Percentiles rank a stretch among this genome's conserved stretches.
Conservation (phyloP, 2,329 filamentous ascomycete species). For the Colletotrichum somersetense region DNA sequence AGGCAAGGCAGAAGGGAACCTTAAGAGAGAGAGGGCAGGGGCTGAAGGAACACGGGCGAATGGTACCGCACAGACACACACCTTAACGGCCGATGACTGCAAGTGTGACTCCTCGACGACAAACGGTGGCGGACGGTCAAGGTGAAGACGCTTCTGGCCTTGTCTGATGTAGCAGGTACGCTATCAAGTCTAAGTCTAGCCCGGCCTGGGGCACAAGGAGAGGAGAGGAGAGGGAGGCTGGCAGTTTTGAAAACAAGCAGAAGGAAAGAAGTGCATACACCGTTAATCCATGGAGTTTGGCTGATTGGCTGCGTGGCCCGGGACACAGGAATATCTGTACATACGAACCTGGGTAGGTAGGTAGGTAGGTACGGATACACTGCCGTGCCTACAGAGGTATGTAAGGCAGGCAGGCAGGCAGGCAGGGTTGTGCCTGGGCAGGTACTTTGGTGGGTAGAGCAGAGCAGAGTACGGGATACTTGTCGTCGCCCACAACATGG, state of each 20-base stretch:
- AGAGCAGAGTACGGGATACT: neutral
- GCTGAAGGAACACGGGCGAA: slow-evolving; percentile 15
- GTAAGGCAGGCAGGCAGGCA: neutral
- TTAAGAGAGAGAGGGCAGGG: neutral
- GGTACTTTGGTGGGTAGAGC: neutral
- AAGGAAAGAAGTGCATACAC: neutral
- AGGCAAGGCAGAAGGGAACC: slow-evolving; percentile 4
- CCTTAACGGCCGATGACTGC: slow-evolving; percentile 34
- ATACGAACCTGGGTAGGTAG: too few relatives aligned
- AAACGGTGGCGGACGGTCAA: slow-evolving; percentile 18
- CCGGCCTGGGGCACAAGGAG: neutral
- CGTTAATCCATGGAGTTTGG: neutral
- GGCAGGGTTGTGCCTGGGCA: neutral
- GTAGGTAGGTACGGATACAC: too few relatives aligned
- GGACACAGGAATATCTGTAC: neutral
- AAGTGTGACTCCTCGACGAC: slow-evolving; percentile 34
- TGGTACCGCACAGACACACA: slow-evolving; percentile 38
- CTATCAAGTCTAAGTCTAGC: neutral
- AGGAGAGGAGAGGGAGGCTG: neutral
- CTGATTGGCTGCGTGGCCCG: neutral
- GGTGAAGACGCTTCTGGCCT: slow-evolving; percentile 8
- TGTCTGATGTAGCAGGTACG: neutral
- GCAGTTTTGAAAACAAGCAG: neutral
- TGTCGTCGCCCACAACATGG: neutral
- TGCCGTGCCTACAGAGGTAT: too few relatives aligned